phyloP scores from a whole-genome alignment of 2,329 filamentous ascomycete genomes.

The Exophiala spinifera region DNA sequence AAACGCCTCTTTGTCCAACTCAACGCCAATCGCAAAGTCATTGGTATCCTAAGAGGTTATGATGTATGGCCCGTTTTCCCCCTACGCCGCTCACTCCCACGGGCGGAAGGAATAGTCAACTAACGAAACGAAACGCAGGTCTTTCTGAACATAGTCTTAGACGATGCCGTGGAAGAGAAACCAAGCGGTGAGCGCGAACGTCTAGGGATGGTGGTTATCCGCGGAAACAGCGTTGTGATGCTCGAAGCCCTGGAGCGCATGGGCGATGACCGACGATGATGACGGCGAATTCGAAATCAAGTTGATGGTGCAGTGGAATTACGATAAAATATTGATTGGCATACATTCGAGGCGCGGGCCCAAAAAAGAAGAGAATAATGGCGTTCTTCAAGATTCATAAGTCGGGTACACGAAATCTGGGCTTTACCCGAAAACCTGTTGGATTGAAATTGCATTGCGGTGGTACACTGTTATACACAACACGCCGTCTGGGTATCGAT shows the following conservation, averaged over 20 bases:
- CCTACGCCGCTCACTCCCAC: background rate
- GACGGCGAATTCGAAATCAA: slow-evolving; percentile 6
- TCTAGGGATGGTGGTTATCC: slow-evolving; percentile 93
- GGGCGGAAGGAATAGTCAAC: background rate
- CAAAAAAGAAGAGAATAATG: too few relatives aligned
- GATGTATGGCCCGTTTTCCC: slow-evolving; percentile 71
- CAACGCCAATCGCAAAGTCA: slow-evolving; percentile 95
- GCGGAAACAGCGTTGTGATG: slow-evolving; percentile 98
- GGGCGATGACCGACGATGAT: slow-evolving; percentile 26
- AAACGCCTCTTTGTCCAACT: slow-evolving; percentile 97
- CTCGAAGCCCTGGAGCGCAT: slow-evolving; percentile 57
- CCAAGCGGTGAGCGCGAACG: slow-evolving; percentile 83
- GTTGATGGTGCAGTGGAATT: background rate
- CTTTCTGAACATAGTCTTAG: slow-evolving; percentile 95
- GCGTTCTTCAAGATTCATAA: slow-evolving; percentile 6
- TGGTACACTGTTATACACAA: background rate
- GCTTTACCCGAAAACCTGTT: background rate
- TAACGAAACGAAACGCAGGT: slow-evolving; percentile 58
- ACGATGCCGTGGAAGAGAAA: slow-evolving; percentile 95
- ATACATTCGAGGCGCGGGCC: slow-evolving; percentile 23
- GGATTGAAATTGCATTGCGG: background rate
- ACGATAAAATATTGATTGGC: background rate
- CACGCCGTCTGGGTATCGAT: slow-evolving; percentile 8
- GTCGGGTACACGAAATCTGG: too few relatives aligned
- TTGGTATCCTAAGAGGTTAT: slow-evolving; percentile 89